Evolutionary conservation across 257 asterid species (phyloP).

Genomic region (Nicotiana sylvestris): DNA sequence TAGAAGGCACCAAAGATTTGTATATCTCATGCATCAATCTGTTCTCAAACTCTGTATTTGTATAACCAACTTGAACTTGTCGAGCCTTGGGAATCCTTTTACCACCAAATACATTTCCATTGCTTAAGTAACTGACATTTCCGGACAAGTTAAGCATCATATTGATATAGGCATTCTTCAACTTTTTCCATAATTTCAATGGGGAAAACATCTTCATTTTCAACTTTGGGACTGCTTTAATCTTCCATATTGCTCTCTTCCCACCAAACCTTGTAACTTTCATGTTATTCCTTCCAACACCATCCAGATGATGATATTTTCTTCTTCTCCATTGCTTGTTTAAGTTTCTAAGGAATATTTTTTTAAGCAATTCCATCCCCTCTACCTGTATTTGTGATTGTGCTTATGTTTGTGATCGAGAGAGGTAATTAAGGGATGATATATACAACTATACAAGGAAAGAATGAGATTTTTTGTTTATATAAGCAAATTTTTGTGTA

Average conservation of each 20-base stretch:
- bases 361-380: not conserved
- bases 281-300: conserved; percentile 1
- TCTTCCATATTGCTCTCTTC: conserved; percentile 18
- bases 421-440: not conserved
- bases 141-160: conserved; percentile 28
- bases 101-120: not conserved
- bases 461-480: not conserved
- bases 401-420: not conserved
- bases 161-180: conserved; percentile 25
- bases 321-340: conserved; percentile 25
- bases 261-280: conserved; percentile 21
- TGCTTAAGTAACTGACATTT: conserved; percentile 10
- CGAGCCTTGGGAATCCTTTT: conserved; percentile 16
- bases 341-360: not conserved
- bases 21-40: conserved; percentile 66
- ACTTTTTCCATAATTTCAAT: conserved; percentile 19
- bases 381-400: too few species aligned
- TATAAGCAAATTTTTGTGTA: not conserved
- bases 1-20: conserved; percentile 47
- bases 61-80: not conserved
- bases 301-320: conserved; percentile 14
- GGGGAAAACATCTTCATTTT: conserved; percentile 23
- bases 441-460: not conserved
- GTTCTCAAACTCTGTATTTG: conserved; percentile 42
- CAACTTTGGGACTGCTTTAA: conserved; percentile 16